Percentiles rank a stretch among this genome's conserved stretches.
Conservation (phyloP, 495 filamentous ascomycete species). For the Astrothelium macrocarpum region DNA sequence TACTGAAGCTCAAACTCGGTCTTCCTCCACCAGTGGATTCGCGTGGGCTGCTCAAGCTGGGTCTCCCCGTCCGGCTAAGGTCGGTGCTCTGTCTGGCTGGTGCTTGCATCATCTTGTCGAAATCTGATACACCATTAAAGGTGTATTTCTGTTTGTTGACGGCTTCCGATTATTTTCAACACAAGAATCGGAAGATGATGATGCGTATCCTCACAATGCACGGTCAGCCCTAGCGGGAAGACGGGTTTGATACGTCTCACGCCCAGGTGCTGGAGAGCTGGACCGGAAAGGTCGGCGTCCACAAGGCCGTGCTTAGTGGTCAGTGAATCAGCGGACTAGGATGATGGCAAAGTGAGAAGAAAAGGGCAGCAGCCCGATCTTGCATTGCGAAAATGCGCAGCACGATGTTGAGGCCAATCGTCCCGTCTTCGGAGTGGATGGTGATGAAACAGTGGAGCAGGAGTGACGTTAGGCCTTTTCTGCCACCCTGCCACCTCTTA, state of each 20-base stretch:
- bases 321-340: neutral
- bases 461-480: neutral
- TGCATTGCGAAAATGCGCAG: neutral
- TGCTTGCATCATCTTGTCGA: neutral
- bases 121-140: neutral
- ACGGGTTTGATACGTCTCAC: neutral
- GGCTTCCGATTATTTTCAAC: neutral
- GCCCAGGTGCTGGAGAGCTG: neutral
- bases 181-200: neutral
- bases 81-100: slow-evolving; percentile 4
- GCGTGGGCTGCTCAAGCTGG: slow-evolving; percentile 1
- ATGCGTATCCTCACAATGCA: neutral
- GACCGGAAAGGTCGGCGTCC: neutral
- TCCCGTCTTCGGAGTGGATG: neutral
- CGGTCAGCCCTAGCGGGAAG: neutral
- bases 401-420: neutral
- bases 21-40: neutral
- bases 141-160: neutral
- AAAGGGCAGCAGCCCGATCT: neutral
- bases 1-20: neutral
- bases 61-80: neutral
- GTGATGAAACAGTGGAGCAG: neutral
- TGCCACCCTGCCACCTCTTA: neutral
- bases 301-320: neutral
- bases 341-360: neutral